Evolutionary conservation across 129 eudicot species (phyloP).

Genomic region (Smallanthus sonchifolius): DNA sequence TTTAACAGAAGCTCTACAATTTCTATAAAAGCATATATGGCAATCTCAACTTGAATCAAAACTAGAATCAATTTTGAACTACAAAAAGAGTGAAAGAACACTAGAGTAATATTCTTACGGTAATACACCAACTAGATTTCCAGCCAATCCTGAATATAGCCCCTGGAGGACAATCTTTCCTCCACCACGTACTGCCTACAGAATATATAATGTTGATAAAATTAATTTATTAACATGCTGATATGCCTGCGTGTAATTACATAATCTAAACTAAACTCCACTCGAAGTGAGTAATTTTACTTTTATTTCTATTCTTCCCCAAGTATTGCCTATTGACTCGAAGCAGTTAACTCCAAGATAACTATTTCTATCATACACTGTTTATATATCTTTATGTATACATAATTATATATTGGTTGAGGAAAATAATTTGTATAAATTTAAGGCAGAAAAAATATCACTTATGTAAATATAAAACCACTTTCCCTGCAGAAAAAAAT

Average conservation of each 20-base stretch:
- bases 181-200: slow-evolving; percentile 93
- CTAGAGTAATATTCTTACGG: slow-evolving; percentile 55
- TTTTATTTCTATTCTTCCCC: background rate
- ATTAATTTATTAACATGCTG: background rate
- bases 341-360: background rate
- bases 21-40: background rate
- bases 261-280: background rate
- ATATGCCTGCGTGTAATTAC: background rate
- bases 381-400: background rate
- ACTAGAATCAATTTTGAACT: background rate
- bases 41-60: background rate
- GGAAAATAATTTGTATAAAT: background rate
- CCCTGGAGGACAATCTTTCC: slow-evolving; percentile 82
- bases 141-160: slow-evolving; percentile 90
- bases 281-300: background rate
- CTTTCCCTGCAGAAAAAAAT: background rate
- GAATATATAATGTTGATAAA: slow-evolving; percentile 2
- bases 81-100: background rate
- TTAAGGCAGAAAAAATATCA: background rate
- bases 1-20: background rate
- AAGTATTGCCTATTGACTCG: background rate
- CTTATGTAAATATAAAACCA: background rate
- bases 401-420: background rate
- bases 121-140: slow-evolving; percentile 93
- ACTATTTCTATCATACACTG: background rate